phyloP scores from a whole-genome alignment of 352 stramenopile genomes.

The Phytophthora gonapodyides region DNA sequence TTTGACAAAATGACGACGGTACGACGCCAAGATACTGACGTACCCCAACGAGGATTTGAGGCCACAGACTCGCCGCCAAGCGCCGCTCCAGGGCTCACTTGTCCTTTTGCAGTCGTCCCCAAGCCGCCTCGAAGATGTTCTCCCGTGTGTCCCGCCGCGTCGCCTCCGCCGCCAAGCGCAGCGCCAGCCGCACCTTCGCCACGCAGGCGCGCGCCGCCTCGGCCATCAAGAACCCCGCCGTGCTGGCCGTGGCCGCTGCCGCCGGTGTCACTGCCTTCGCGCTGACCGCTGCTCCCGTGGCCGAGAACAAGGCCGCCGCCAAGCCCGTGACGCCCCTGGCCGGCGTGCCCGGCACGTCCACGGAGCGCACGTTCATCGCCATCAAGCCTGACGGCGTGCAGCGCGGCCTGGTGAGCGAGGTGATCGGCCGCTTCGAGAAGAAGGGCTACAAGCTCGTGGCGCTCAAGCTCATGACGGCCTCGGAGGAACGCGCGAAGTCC shows the following conservation, averaged over 20 bases:
- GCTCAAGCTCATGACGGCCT: slow-evolving; percentile 95
- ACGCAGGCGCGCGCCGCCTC: slow-evolving; percentile 52
- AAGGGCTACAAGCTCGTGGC: slow-evolving; percentile 96
- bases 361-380: slow-evolving; percentile 95
- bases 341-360: slow-evolving; percentile 90
- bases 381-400: slow-evolving; percentile 96
- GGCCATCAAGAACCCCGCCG: slow-evolving; percentile 39
- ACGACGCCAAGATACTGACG: slow-evolving; percentile 32
- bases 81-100: slow-evolving; percentile 37
- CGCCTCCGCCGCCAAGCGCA: slow-evolving; percentile 66
- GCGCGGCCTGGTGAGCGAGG: slow-evolving; percentile 93
- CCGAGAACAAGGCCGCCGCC: slow-evolving; percentile 52
- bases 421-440: slow-evolving; percentile 96
- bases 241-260: slow-evolving; percentile 41
- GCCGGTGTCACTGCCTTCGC: slow-evolving; percentile 56
- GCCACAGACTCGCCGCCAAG: slow-evolving; percentile 21
- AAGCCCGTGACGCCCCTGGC: slow-evolving; percentile 53
- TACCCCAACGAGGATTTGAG: slow-evolving; percentile 19
- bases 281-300: slow-evolving; percentile 42
- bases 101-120: slow-evolving; percentile 37
- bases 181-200: slow-evolving; percentile 52
- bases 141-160: slow-evolving; percentile 67
- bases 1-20: slow-evolving; percentile 11
- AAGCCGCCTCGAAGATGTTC: slow-evolving; percentile 53
- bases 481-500: slow-evolving; percentile 87